Evolutionary conservation across 768 basidiomycete genomes (phyloP).

Genomic region (Collybia sordida): DNA sequence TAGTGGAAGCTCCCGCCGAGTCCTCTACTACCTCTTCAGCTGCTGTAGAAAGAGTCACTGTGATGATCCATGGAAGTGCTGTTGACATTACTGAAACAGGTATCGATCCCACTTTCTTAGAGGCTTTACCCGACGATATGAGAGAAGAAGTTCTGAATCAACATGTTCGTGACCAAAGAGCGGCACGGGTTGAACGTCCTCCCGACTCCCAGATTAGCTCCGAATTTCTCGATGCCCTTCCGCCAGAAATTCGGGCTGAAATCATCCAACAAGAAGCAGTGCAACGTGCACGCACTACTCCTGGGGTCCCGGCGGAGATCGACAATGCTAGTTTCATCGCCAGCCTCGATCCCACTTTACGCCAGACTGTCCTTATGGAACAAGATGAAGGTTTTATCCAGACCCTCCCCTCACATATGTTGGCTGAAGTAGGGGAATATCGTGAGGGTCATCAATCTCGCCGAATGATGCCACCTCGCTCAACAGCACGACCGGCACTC

Average conservation of each 20-base stretch:
- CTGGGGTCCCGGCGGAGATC: constrained; percentile 66
- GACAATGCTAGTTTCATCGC: constrained; percentile 92
- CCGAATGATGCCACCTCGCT: constrained; percentile 28
- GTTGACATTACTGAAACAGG: constrained; percentile 99
- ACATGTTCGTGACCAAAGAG: constrained; percentile 89
- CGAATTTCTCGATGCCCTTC: constrained; percentile 95
- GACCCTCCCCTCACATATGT: constrained; percentile 79
- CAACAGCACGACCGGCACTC: constrained; percentile 28
- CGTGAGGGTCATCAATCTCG: constrained; percentile 51
- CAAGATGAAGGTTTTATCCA: constrained; percentile 85
- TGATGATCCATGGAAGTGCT: constrained; percentile 87
- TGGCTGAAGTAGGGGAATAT: constrained; percentile 78
- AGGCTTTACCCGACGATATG: constrained; percentile 98
- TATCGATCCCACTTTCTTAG: constrained; percentile 96
- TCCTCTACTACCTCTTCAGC: constrained; percentile 23
- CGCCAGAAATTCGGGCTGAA: constrained; percentile 94
- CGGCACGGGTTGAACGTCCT: constrained; percentile 71
- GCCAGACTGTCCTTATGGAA: constrained; percentile 88
- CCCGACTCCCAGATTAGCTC: constrained; percentile 87
- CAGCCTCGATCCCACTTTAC: constrained; percentile 84
- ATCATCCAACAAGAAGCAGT: constrained; percentile 93
- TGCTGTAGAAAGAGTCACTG: constrained; percentile 70
- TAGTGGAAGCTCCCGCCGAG: constrained; percentile 16
- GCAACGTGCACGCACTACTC: constrained; percentile 69
- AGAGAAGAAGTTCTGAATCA: constrained; percentile 97